These are phyloP conservation scores for Eragrostis curvula DNA, from an alignment of 176 grass and related monocot species.

Conservation along the genomic window DNA sequence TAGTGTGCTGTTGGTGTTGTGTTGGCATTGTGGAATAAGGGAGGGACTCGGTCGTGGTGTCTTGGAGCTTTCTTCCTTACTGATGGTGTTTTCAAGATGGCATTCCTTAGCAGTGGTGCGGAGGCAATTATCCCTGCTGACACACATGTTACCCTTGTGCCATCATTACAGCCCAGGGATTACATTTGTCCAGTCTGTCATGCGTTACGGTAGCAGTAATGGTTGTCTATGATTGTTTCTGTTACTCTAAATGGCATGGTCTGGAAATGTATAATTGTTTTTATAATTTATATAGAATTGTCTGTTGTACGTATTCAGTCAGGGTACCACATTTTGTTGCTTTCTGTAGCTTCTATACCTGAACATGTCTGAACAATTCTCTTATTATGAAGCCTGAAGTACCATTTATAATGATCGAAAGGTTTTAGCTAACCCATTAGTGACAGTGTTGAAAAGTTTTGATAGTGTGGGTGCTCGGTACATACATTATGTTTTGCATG, in stretches of 20 bases:
- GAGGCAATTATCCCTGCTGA: too few relatives aligned
- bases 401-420: not conserved
- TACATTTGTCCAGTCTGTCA: not conserved
- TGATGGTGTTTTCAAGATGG: too few relatives aligned
- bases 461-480: slow-evolving; percentile 1
- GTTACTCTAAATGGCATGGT: not conserved
- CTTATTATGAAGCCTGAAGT: not conserved
- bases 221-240: not conserved
- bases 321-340: not conserved
- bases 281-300: not conserved
- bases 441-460: not conserved
- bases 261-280: slow-evolving; percentile 20
- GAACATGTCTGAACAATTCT: not conserved
- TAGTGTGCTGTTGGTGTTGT: too few relatives aligned
- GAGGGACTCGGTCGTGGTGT: too few relatives aligned
- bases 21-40: too few relatives aligned
- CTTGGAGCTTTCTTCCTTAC: too few relatives aligned
- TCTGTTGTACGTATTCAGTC: not conserved
- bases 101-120: too few relatives aligned
- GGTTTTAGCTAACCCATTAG: slow-evolving; percentile 28
- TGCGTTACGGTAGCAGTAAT: not conserved
- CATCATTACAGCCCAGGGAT: not conserved
- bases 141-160: too few relatives aligned
- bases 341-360: not conserved
- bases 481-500: not conserved